Percentiles rank a stretch among this genome's conserved stretches.
Evolutionary conservation across 495 filamentous ascomycete species (phyloP).

Genomic region (Daldinia caldariorum): DNA sequence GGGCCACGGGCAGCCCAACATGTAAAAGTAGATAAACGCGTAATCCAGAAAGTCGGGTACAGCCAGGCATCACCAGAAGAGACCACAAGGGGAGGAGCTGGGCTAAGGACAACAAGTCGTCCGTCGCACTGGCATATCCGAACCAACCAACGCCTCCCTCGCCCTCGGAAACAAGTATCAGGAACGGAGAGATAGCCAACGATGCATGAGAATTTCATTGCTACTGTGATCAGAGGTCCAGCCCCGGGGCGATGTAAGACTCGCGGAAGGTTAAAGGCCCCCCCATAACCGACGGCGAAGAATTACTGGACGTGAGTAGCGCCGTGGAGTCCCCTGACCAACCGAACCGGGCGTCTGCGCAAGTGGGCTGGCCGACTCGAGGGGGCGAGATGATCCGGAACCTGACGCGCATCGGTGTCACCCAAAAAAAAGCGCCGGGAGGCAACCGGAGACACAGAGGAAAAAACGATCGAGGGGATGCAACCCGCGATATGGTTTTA

Average conservation of each 20-base stretch:
- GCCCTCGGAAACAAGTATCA: not conserved
- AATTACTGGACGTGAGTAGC: conserved; percentile 8
- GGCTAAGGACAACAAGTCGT: not conserved
- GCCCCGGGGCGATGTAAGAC: conserved; percentile 11
- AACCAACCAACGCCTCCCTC: conserved; percentile 13
- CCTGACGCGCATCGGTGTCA: conserved; percentile 29
- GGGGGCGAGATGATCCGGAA: conserved; percentile 9
- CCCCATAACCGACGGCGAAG: not conserved
- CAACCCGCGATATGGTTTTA: not conserved
- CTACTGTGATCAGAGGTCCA: conserved; percentile 10
- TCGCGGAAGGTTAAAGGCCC: not conserved
- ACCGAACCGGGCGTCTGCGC: conserved; percentile 32
- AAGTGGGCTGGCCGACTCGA: conserved; percentile 33
- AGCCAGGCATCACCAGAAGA: not conserved
- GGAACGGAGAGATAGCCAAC: conserved; percentile 25
- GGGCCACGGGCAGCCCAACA: conserved; percentile 9
- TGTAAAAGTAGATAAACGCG: conserved; percentile 4
- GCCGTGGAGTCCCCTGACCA: conserved; percentile 34
- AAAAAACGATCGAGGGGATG: not conserved
- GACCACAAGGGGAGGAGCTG: conserved; percentile 14
- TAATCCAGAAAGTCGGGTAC: conserved; percentile 6
- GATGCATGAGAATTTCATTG: conserved; percentile 29
- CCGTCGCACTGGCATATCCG: conserved; percentile 13
- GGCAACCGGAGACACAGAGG: not conserved
- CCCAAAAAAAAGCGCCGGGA: not conserved